Conservation (phyloP, 1,284 basidiomycete genomes). For the Neonothopanus nambi region DNA sequence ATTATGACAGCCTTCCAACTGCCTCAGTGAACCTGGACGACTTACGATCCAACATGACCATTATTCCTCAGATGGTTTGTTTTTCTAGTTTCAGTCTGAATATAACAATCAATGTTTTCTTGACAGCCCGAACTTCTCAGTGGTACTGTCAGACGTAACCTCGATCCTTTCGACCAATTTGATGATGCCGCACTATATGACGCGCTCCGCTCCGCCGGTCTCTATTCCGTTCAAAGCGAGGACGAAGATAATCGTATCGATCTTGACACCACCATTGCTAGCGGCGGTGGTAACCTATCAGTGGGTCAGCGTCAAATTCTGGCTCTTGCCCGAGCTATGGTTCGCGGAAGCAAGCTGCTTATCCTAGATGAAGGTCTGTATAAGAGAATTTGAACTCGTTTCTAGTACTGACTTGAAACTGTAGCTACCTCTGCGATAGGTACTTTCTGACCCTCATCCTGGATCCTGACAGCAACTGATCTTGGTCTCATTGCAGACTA, state of each 20-base stretch:
- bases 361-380: conserved; percentile 38
- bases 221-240: conserved; percentile 38
- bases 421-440: conserved; percentile 24
- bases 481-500: background rate
- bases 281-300: conserved; percentile 52
- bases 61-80: conserved; percentile 36
- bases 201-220: conserved; percentile 41
- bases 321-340: conserved; percentile 41
- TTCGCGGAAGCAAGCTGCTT: conserved; percentile 40
- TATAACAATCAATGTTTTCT: conserved; percentile 18
- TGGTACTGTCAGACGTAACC: conserved; percentile 49
- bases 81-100: conserved; percentile 27
- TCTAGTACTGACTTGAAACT: background rate
- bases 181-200: conserved; percentile 52
- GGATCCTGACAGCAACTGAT: background rate
- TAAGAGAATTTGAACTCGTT: background rate
- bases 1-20: conserved; percentile 38
- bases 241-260: conserved; percentile 36
- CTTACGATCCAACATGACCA: conserved; percentile 46
- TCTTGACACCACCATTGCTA: conserved; percentile 38
- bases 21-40: conserved; percentile 51
- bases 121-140: conserved; percentile 50
- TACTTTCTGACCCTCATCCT: background rate
- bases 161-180: conserved; percentile 61
- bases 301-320: conserved; percentile 58